A percentile compares a stretch with the other conserved stretches of the same genome.
phyloP scores from a whole-genome alignment of 768 basidiomycete genomes.

The Agaricus sinodeliciosus region DNA sequence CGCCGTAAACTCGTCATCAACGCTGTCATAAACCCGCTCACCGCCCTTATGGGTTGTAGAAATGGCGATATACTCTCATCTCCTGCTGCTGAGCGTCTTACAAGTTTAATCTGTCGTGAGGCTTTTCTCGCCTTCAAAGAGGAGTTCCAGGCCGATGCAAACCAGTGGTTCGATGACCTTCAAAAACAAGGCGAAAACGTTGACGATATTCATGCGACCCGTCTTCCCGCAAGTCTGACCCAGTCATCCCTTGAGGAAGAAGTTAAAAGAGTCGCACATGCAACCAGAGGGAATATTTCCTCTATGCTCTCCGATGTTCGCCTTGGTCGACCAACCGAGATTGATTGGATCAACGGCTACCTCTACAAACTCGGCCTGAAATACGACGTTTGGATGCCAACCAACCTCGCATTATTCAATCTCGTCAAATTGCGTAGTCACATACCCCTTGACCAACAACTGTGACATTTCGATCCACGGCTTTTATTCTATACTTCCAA shows the following conservation, averaged over 20 bases:
- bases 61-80: slow-evolving; percentile 69
- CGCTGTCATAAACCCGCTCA: slow-evolving; percentile 78
- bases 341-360: slow-evolving; percentile 82
- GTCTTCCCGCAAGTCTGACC: slow-evolving; percentile 42
- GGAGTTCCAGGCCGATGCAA: slow-evolving; percentile 38
- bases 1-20: slow-evolving; percentile 81
- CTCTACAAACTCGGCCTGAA: slow-evolving; percentile 53
- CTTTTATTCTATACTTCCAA: background rate
- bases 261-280: slow-evolving; percentile 47
- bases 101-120: slow-evolving; percentile 60
- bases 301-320: slow-evolving; percentile 76
- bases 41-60: slow-evolving; percentile 70
- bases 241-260: slow-evolving; percentile 43
- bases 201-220: slow-evolving; percentile 22
- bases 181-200: slow-evolving; percentile 21
- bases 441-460: slow-evolving; percentile 48
- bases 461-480: slow-evolving; percentile 13
- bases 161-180: slow-evolving; percentile 25
- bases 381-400: slow-evolving; percentile 52
- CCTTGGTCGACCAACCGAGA: slow-evolving; percentile 60
- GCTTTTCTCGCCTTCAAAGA: slow-evolving; percentile 54
- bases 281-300: slow-evolving; percentile 65
- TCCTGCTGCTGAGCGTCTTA: slow-evolving; percentile 34
- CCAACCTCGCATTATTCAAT: slow-evolving; percentile 46
- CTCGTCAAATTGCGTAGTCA: slow-evolving; percentile 52